These are phyloP conservation scores for Clitopilus passeckerianus DNA, from an alignment of 768 basidiomycete species.

Conservation along the genomic window DNA sequence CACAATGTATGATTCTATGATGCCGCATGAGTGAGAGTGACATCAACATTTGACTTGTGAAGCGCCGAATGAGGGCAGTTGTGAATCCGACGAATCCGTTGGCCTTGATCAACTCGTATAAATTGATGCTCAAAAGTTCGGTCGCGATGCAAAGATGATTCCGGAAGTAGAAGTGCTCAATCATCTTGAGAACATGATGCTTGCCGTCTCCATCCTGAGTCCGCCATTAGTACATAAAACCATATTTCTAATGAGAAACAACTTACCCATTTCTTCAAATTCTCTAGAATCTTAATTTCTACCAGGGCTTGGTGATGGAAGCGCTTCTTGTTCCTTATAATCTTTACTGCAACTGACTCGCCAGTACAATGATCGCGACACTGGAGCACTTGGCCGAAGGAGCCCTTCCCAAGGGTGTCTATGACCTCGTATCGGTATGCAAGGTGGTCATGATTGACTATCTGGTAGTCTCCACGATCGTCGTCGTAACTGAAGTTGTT, in stretches of 20 bases:
- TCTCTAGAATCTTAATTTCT: constrained; percentile 98
- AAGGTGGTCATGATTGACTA: constrained; percentile 88
- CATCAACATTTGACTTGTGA: constrained; percentile 93
- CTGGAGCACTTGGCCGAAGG: constrained; percentile 94
- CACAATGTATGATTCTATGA: constrained; percentile 97
- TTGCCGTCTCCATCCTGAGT: constrained; percentile 91
- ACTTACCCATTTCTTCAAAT: constrained; percentile 93
- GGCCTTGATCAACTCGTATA: constrained; percentile 98
- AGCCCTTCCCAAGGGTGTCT: constrained; percentile 93
- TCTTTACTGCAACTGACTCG: constrained; percentile 97
- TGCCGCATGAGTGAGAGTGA: constrained; percentile 92
- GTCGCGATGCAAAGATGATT: constrained; percentile 97
- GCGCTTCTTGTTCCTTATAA: constrained; percentile 98
- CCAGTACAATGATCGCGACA: constrained; percentile 96
- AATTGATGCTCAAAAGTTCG: constrained; percentile 95
- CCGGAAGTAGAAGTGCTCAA: constrained; percentile 97
- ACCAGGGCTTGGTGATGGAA: constrained; percentile 98
- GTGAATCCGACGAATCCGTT: constrained; percentile 99
- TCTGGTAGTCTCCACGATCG: constrained; percentile 94
- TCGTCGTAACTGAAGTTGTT: constrained; percentile 98
- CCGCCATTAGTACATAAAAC: neutral
- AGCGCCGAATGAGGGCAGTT: constrained; percentile 89
- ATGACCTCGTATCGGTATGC: constrained; percentile 96
- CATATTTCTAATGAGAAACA: neutral
- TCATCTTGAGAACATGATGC: constrained; percentile 97